Evolutionary conservation across 768 basidiomycete species (phyloP).

Genomic region (Cyathus striatus): DNA sequence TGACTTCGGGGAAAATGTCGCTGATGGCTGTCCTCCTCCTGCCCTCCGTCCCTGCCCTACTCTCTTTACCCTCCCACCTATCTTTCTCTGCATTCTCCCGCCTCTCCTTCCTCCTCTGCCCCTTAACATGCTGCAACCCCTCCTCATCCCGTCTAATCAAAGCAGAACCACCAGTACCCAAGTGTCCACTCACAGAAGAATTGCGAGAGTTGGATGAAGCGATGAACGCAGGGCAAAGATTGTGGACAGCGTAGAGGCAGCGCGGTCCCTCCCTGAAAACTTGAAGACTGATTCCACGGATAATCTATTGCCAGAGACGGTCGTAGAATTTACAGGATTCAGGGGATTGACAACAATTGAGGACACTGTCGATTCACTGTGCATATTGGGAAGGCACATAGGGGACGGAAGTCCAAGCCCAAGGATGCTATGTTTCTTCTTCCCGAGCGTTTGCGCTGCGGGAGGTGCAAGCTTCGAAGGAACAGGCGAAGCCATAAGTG

Average conservation of each 20-base stretch:
- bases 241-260: conserved; percentile 41
- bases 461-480: conserved; percentile 31
- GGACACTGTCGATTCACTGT: conserved; percentile 33
- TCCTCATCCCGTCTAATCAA: conserved; percentile 19
- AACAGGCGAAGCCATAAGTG: conserved; percentile 33
- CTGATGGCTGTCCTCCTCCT: conserved; percentile 48
- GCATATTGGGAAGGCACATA: conserved; percentile 35
- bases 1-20: conserved; percentile 54
- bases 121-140: conserved; percentile 42
- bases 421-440: conserved; percentile 59
- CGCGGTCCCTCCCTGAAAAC: conserved; percentile 18
- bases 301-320: too few species aligned
- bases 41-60: conserved; percentile 42
- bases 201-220: conserved; percentile 30
- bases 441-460: conserved; percentile 41
- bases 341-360: conserved; percentile 13
- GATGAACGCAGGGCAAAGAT: conserved; percentile 37
- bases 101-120: conserved; percentile 31
- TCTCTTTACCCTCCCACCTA: conserved; percentile 31
- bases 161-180: conserved; percentile 7
- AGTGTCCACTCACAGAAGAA: too few species aligned
- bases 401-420: conserved; percentile 60
- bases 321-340: too few species aligned
- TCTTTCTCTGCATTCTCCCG: too few species aligned
- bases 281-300: conserved; percentile 28